These are phyloP conservation scores for Salmacisia buchloeana DNA, from an alignment of 1,284 basidiomycete species.

Conservation along the genomic window DNA sequence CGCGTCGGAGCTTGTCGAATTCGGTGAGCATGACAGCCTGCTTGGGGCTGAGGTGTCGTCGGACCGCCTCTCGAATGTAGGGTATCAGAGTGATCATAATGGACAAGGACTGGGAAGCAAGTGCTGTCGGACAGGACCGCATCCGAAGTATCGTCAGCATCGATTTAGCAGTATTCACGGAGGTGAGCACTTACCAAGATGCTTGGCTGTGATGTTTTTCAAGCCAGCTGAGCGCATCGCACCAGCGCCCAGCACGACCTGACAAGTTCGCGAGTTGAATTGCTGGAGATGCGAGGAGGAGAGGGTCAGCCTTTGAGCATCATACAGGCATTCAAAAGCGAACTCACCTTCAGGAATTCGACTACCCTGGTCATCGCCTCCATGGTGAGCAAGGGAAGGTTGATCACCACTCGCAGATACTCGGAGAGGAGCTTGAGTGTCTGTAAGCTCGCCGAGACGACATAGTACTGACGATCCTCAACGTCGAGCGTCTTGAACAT, in stretches of 20 bases:
- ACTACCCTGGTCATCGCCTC: constrained; percentile 90
- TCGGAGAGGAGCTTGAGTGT: constrained; percentile 72
- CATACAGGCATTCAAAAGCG: neutral
- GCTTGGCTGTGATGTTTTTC: constrained; percentile 97
- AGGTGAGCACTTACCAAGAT: constrained; percentile 57
- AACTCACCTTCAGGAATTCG: constrained; percentile 68
- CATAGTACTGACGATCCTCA: constrained; percentile 63
- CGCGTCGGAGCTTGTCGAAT: constrained; percentile 96
- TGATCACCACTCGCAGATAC: constrained; percentile 82
- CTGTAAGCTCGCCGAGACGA: constrained; percentile 60
- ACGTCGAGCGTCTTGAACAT: constrained; percentile 69
- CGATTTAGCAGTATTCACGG: neutral
- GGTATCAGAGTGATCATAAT: constrained; percentile 93
- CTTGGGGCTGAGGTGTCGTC: constrained; percentile 79
- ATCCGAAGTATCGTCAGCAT: constrained; percentile 17
- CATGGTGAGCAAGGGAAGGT: constrained; percentile 78
- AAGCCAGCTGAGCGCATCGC: constrained; percentile 95
- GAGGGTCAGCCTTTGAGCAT: neutral
- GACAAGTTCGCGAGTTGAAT: constrained; percentile 97
- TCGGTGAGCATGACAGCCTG: constrained; percentile 94
- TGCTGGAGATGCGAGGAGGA: neutral
- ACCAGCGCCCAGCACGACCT: constrained; percentile 93
- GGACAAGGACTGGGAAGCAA: constrained; percentile 90
- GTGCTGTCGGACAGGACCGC: constrained; percentile 57
- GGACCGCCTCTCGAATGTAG: constrained; percentile 87